Evolutionary conservation across 208 protist species (phyloP).

Genomic region (Trypanosoma rangeli): DNA sequence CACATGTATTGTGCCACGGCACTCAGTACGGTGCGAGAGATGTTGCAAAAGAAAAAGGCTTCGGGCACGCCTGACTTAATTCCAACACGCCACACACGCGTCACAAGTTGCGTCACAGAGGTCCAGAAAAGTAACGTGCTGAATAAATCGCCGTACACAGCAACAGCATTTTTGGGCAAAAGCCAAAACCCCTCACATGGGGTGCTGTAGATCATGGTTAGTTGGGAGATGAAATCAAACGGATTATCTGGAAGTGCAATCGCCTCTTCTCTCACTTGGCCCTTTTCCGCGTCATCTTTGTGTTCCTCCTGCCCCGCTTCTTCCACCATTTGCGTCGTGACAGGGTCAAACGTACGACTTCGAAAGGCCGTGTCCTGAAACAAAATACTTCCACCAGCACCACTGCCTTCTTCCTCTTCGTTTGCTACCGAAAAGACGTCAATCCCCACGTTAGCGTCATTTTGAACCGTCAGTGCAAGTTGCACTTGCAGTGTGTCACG

Average conservation of each 20-base stretch:
- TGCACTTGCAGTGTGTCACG: constrained; percentile 30
- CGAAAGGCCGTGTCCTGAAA: constrained; percentile 24
- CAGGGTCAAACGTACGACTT: not conserved
- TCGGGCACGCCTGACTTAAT: constrained; percentile 50
- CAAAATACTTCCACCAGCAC: not conserved
- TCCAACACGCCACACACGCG: constrained; percentile 52
- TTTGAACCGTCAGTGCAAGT: constrained; percentile 9
- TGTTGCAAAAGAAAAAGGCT: constrained; percentile 77
- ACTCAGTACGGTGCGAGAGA: constrained; percentile 47
- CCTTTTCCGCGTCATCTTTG: not conserved
- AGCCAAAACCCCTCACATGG: constrained; percentile 25
- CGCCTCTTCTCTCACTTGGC: not conserved
- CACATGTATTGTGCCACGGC: constrained; percentile 65
- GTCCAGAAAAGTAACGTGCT: constrained; percentile 75
- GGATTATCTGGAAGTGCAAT: constrained; percentile 26
- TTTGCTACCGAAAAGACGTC: not conserved
- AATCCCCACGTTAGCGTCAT: constrained; percentile 3
- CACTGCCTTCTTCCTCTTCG: constrained; percentile 1
- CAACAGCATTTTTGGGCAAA: constrained; percentile 27
- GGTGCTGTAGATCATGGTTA: constrained; percentile 19
- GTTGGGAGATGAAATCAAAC: constrained; percentile 35
- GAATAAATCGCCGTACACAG: constrained; percentile 47
- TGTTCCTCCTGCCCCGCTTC: not conserved
- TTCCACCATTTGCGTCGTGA: not conserved
- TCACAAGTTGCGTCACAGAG: constrained; percentile 53